Percentiles rank a stretch among this genome's conserved stretches.
These are phyloP conservation scores for Dionaea muscipula DNA, from an alignment of 179 eudicot genomes.

Conservation along the genomic window DNA sequence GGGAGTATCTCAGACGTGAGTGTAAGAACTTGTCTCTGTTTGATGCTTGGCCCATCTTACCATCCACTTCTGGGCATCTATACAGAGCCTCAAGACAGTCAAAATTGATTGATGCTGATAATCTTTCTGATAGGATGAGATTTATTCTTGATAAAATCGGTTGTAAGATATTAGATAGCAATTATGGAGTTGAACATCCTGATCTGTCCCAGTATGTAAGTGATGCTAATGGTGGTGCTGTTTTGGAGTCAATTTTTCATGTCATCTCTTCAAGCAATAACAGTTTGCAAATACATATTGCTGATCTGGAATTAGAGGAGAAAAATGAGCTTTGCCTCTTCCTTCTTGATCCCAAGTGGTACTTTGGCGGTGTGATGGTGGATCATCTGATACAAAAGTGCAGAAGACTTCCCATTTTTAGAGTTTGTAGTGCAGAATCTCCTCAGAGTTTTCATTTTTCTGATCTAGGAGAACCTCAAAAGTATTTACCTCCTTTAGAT, in stretches of 20 bases:
- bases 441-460: constrained; percentile 37
- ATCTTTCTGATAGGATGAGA: constrained; percentile 55
- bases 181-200: constrained; percentile 62
- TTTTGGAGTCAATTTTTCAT: constrained; percentile 60
- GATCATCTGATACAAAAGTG: constrained; percentile 48
- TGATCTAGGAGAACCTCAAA: constrained; percentile 50
- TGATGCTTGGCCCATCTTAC: constrained; percentile 94
- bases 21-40: constrained; percentile 59
- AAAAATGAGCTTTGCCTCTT: constrained; percentile 75
- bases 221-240: constrained; percentile 62
- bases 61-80: constrained; percentile 70
- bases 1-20: constrained; percentile 63
- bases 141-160: constrained; percentile 66
- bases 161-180: constrained; percentile 58
- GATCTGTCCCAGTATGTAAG: constrained; percentile 48
- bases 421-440: constrained; percentile 50
- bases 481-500: constrained; percentile 63
- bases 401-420: constrained; percentile 74
- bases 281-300: constrained; percentile 29
- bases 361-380: constrained; percentile 51
- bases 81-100: constrained; percentile 54
- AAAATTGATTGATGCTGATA: constrained; percentile 55
- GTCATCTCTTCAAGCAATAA: constrained; percentile 44
- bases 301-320: constrained; percentile 46
- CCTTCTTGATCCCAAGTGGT: constrained; percentile 87